A percentile compares a stretch with the other conserved stretches of the same genome.
Conservation (phyloP, 768 basidiomycete genomes). For the Fomitopsis pulvina region DNA sequence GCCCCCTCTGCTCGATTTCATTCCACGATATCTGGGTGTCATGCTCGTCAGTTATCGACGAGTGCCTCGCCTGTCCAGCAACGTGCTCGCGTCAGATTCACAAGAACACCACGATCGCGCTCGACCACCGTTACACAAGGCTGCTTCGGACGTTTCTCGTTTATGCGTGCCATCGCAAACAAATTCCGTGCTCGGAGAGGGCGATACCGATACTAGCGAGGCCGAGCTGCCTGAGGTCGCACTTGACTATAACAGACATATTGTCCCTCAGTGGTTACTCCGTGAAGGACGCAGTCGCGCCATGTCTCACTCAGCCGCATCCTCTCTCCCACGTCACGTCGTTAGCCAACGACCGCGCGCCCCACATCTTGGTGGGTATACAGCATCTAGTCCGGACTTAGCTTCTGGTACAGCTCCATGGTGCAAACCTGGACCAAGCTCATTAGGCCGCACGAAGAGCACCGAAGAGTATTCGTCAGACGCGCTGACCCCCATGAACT, state of each 20-base stretch:
- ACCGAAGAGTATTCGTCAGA: background rate
- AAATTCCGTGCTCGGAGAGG: constrained; percentile 22
- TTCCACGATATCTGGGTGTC: constrained; percentile 97
- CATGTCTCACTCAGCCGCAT: constrained; percentile 36
- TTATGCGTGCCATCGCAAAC: background rate
- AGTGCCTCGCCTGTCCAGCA: constrained; percentile 33
- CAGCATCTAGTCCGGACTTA: constrained; percentile 70
- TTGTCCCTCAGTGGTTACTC: constrained; percentile 91
- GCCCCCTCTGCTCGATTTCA: constrained; percentile 87
- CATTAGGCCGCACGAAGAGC: constrained; percentile 10
- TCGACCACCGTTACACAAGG: constrained; percentile 23
- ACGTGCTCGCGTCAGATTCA: constrained; percentile 12
- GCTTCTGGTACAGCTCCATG: constrained; percentile 28
- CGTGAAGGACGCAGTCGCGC: constrained; percentile 37
- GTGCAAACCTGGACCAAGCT: constrained; percentile 14
- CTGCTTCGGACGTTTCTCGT: constrained; percentile 18
- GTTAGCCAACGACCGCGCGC: constrained; percentile 32
- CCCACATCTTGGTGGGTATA: constrained; percentile 41
- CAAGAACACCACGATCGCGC: constrained; percentile 11
- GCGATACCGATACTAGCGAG: constrained; percentile 48
- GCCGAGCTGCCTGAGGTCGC: constrained; percentile 93
- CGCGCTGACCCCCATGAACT: constrained; percentile 17
- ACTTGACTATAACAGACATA: constrained; percentile 90
- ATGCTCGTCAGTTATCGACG: constrained; percentile 96
- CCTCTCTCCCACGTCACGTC: constrained; percentile 15